Base-by-base conservation (phyloP, 805 yeast species). In the Candida yuanshanica region DNA sequence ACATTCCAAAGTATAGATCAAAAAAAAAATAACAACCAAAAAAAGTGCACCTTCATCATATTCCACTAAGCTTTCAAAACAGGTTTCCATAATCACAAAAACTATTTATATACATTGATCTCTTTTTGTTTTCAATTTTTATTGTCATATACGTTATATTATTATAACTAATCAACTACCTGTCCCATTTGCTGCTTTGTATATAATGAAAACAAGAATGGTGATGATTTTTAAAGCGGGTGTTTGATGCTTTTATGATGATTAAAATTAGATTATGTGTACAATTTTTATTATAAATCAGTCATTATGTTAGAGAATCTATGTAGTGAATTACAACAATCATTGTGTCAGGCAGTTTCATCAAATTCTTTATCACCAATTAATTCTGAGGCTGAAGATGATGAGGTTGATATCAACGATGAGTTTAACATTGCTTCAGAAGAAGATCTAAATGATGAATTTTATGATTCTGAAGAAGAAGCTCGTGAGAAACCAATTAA, bases 401-500 rank as follows among this genome's bases (percentile, higher is more conserved):
- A 26, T 14, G 61, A 52, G 29, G 66, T 58, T 26, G 56, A 45
- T 17, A 46, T 62, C 38, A 48, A 63, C 43, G 75, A 67, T 44
- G 72, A 68, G 50, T 78, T 83, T 25, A 89, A 83, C 45, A 75
- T 75, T 38, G 80, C 69, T 32, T 78, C 66, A 26, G 78, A 67
- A 23, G 72, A 60, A 70, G 64, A 58, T 39, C 67, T 73, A 38
- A 74, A 65, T 40, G 87, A 56, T 11, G 50, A 50, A 10, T 49
- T 52, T 37, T 52, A 49, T 39, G 58, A 54, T 41, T 54, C 58
- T 7, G 58, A 54, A 17, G 58, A 54, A 39, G 55, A 53, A 4
- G 38, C 38, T 12, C 52, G 58, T 43, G 55, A 50, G 26, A 49
- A 48, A 22, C 58, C 16, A 27, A 14, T 14, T 14, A 27, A 9